phyloP scores from a whole-genome alignment of 2,329 filamentous ascomycete genomes.

The Aspergillus udagawae region DNA sequence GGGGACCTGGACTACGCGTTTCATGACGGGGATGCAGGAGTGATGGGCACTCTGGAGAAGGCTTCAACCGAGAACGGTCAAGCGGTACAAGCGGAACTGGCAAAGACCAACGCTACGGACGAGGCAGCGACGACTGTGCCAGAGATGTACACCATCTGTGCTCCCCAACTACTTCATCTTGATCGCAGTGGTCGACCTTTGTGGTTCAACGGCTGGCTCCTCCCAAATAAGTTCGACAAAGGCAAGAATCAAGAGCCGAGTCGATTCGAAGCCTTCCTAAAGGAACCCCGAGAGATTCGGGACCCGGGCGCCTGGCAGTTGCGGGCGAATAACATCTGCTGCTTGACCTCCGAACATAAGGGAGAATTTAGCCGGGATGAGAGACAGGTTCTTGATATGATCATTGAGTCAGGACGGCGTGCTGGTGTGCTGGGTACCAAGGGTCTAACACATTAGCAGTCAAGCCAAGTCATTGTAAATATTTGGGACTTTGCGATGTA shows the following conservation, averaged over 20 bases:
- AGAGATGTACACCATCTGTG: slow-evolving; percentile 37
- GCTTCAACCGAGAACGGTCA: neutral
- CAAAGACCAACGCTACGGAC: neutral
- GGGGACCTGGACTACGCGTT: slow-evolving; percentile 43
- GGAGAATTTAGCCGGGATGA: slow-evolving; percentile 1
- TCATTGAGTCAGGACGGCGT: neutral
- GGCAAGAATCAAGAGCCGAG: slow-evolving; percentile 32
- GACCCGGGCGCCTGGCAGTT: slow-evolving; percentile 7
- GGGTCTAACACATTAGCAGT: too few relatives aligned
- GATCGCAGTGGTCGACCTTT: slow-evolving; percentile 39
- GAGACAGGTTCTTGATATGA: neutral
- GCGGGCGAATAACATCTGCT: slow-evolving; percentile 9
- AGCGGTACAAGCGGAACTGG: neutral
- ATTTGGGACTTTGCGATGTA: too few relatives aligned
- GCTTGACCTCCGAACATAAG: slow-evolving; percentile 3
- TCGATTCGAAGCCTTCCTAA: slow-evolving; percentile 26
- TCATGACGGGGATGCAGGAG: slow-evolving; percentile 34
- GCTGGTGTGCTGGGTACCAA: neutral
- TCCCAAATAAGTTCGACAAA: slow-evolving; percentile 42
- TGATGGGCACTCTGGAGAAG: slow-evolving; percentile 8
- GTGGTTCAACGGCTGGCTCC: slow-evolving; percentile 47
- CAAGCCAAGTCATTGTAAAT: too few relatives aligned
- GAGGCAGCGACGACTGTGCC: neutral
- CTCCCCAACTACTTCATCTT: slow-evolving; percentile 45
- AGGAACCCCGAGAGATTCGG: slow-evolving; percentile 3